phyloP scores from a whole-genome alignment of 2,329 filamentous ascomycete genomes.

The Fusarium sp. region DNA sequence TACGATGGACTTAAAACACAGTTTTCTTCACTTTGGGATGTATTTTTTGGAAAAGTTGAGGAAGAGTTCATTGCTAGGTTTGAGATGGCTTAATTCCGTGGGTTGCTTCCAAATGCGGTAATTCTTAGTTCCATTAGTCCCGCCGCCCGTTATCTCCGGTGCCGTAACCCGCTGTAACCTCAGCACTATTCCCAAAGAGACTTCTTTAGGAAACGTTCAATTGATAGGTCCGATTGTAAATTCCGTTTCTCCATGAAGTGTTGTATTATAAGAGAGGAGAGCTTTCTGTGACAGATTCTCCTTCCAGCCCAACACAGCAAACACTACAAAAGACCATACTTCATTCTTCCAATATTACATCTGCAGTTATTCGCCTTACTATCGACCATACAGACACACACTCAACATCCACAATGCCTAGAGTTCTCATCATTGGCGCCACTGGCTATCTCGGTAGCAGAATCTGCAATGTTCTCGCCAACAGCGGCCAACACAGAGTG shows the following conservation, averaged over 20 bases:
- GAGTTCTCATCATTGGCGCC: not conserved
- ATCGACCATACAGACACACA: no score
- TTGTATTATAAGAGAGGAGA: not conserved
- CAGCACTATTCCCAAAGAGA: not conserved
- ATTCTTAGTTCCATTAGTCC: not conserved
- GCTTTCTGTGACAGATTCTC: not conserved
- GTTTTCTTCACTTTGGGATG: not conserved
- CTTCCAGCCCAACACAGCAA: not conserved
- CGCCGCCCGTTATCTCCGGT: not conserved
- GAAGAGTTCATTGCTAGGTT: not conserved
- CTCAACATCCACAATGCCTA: not conserved
- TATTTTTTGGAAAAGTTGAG: not conserved
- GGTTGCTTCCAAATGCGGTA: not conserved
- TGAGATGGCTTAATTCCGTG: not conserved
- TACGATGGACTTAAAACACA: not conserved
- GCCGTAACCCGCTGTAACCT: not conserved
- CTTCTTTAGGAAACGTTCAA: not conserved
- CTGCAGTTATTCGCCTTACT: rapidly evolving
- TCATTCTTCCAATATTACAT: rapidly evolving
- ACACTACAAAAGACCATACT: rapidly evolving
- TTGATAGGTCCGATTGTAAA: not conserved
- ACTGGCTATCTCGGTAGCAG: not conserved
- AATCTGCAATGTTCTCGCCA: rapidly evolving
- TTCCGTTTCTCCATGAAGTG: not conserved
- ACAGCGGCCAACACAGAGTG: not conserved